phyloP scores from a whole-genome alignment of 1,284 basidiomycete species.

The Stereum hirsutum region DNA sequence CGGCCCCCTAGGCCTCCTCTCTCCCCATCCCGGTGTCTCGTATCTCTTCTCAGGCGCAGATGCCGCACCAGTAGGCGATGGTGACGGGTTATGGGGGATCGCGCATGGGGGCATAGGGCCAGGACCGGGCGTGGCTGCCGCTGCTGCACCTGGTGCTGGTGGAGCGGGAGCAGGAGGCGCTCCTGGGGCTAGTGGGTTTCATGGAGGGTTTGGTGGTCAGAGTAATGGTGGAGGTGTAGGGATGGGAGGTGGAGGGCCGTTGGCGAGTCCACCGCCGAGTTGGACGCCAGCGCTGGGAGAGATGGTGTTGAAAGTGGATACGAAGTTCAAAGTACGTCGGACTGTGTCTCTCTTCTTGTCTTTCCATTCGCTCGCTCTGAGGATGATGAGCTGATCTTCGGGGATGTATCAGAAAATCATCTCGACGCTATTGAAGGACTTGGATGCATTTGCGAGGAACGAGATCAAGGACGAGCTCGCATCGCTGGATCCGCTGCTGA shows the following conservation, averaged over 20 bases:
- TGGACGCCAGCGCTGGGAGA: slow-evolving; percentile 63
- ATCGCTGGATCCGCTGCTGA: slow-evolving; percentile 67
- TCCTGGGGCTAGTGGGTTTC: not conserved
- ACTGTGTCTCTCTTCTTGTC: not conserved
- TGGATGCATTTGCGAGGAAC: slow-evolving; percentile 70
- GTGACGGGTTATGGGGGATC: slow-evolving; percentile 60
- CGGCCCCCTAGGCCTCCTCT: slow-evolving; percentile 35
- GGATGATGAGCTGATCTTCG: not conserved
- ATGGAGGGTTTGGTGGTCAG: too few relatives aligned
- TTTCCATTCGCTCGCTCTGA: not conserved
- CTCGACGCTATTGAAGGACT: slow-evolving; percentile 64
- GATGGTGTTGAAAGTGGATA: slow-evolving; percentile 69
- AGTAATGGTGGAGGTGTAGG: too few relatives aligned
- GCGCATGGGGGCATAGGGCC: slow-evolving; percentile 35
- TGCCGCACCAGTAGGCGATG: slow-evolving; percentile 26
- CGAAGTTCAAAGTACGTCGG: slow-evolving; percentile 69
- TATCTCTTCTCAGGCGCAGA: slow-evolving; percentile 52
- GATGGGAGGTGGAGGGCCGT: not conserved
- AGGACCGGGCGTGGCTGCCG: slow-evolving; percentile 16
- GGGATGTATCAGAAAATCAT: slow-evolving; percentile 60
- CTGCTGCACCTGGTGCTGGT: not conserved
- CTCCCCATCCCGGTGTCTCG: slow-evolving; percentile 73
- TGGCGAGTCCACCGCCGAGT: slow-evolving; percentile 37
- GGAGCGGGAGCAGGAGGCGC: not conserved
- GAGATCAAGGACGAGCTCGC: slow-evolving; percentile 76